Base-by-base conservation (phyloP, 179 eudicot genomes). In the Dionaea muscipula region DNA sequence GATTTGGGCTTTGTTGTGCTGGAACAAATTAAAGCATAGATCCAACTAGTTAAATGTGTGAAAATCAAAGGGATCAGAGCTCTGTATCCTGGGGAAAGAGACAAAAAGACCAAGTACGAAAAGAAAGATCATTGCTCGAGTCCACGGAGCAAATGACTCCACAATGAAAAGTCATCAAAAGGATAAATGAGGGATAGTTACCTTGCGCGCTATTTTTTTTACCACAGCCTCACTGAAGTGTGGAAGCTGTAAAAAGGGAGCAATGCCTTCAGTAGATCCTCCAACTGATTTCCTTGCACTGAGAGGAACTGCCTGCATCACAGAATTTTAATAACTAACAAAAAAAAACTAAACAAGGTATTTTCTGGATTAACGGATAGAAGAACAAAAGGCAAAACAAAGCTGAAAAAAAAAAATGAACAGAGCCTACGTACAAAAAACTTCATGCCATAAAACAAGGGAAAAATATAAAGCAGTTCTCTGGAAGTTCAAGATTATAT, bases 221-320 rank as follows among this genome's bases (percentile, higher is more conserved):
- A 79, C 53, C 21, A 68, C 55, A 45, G 78, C 69, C 47, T 82
- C 89, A 56, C 41, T 77, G 57, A 82, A 82, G 66, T 79, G 78
- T 21, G 89, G 89, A 47, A 82, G 78, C 77, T 82, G 89, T 55
- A 82, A 62, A 72, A 82, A 79, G 13, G 89, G 72, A 72, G 89
- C 89, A 68, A 54, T 61, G 14, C 82, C 89, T 35, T 82, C 85
- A 45, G 75, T 12, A 47, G 71, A 75, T 59, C 75, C 79, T 63
- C 82, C 81, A 51, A 51, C 55, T 41, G 80, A 40, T 61, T 79
- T 82, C 66, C 82, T 79, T 46, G 89, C 70, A 72, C 81, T 75
- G 60, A 82, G 76, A 17, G 84, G 85, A 70, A 82, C 85, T 60
- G 89, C 89, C 89, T 82, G 79, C 61, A 58, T 26, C 18, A 17